These are phyloP conservation scores for Boechera retrofracta DNA, from an alignment of 345 rosid genomes.

Conservation along the genomic window DNA sequence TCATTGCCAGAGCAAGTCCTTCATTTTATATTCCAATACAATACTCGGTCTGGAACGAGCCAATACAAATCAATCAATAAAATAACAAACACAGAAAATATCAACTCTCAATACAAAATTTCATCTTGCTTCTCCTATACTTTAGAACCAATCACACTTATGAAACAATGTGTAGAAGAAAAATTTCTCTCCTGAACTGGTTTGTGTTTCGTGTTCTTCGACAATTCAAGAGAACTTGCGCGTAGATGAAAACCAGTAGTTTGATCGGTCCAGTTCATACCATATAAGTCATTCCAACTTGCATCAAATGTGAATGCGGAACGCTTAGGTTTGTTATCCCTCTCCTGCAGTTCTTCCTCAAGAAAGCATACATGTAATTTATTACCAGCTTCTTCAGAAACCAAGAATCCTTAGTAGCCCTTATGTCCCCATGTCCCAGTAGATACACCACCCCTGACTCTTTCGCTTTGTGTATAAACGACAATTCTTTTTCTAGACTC, in stretches of 20 bases:
- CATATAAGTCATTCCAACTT: conserved; percentile 99
- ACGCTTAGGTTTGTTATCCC: conserved; percentile 90
- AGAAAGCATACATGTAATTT: conserved; percentile 92
- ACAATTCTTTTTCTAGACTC: conserved; percentile 86
- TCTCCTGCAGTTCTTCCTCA: conserved; percentile 95
- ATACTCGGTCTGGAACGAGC: conserved; percentile 19
- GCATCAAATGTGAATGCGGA: conserved; percentile 93
- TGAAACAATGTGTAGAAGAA: conserved; percentile 28
- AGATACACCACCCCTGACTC: conserved; percentile 98
- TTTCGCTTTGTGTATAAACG: conserved; percentile 90
- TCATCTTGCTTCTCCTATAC: conserved; percentile 34
- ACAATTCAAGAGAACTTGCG: conserved; percentile 15
- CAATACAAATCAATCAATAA: conserved; percentile 30
- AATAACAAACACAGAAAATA: conserved; percentile 27
- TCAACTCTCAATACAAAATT: conserved; percentile 22
- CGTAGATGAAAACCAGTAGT: conserved; percentile 25
- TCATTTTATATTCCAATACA: conserved; percentile 15
- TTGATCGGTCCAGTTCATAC: conserved; percentile 54
- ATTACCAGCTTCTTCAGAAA: conserved; percentile 90
- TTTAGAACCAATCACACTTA: conserved; percentile 28
- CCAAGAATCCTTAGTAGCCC: conserved; percentile 98
- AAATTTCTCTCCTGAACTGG: not conserved
- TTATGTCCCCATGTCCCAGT: conserved; percentile 96
- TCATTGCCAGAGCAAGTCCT: conserved; percentile 25
- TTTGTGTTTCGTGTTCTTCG: conserved; percentile 25